Evolutionary conservation across 192 early-diverging fungal genomes (phyloP), one percentile per base, ranked within the genome.

Genomic region (Paraglomus occultum): DNA sequence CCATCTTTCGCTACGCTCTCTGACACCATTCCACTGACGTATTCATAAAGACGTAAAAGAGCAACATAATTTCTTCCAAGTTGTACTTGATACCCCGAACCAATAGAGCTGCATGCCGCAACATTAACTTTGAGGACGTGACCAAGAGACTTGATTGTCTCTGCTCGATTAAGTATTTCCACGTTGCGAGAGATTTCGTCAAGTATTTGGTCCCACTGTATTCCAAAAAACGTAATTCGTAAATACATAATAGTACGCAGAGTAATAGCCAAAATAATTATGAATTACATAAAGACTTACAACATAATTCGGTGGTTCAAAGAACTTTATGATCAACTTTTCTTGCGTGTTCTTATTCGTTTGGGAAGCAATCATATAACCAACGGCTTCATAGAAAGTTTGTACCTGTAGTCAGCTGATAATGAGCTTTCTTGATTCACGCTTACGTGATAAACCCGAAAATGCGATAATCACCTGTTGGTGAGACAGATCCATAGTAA

Each of bases 361-460:
- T 69, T 98, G 95, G 7, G 96, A 94, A 42, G 94, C 90, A 70
- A 99, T 94, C 89, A 99, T 96, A 76, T 95, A 91, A 14, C 97
- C 97, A 58, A 98, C 91, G 42, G 96, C 95, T 77, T 98, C 95
- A 77, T 97, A 98, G 84, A 99, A 99, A 9, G 95, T 97, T 78
- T 98, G 94, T 52, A 97, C 87, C 85, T 89, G 75, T 14, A 50
- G 57, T 18, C 43, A 57, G 43, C 31, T 15, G 22, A 15, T 50
- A 71, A 46, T 57, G 22, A 44, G 22, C 22, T 7, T 0, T 14
- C 17, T 15, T 50, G 4, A 15, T 15, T 15, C 17, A 50, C 49
- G 17, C 17, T 4, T 50, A 50, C 49, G 11, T 1, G 17, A 50
- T 50, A 50, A 15, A 31, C 31, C 31, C 31, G 3, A 31, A 31